Conservation (phyloP, 202 grass and related monocot genomes). For the Saccharum hybrid region DNA sequence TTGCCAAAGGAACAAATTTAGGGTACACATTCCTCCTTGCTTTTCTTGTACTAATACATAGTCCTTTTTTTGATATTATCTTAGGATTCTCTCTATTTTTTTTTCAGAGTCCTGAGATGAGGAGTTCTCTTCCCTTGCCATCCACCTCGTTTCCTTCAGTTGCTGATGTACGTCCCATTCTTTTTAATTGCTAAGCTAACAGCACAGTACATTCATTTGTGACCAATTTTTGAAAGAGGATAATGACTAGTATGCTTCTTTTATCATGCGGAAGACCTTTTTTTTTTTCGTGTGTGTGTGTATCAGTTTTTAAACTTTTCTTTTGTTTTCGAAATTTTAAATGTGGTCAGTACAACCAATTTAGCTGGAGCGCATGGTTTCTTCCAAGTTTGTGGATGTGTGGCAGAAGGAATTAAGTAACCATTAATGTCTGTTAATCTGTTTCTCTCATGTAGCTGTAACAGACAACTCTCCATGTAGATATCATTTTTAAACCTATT, state of each 20-base stretch:
- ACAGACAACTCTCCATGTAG: neutral
- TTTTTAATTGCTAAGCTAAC: constrained; percentile 26
- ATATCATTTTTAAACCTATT: neutral
- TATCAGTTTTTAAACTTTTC: neutral
- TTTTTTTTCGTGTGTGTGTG: neutral
- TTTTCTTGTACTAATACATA: constrained; percentile 15
- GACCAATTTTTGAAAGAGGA: neutral
- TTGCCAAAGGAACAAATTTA: constrained; percentile 51
- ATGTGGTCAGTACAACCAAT: neutral
- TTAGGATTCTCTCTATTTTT: neutral
- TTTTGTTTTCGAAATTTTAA: constrained; percentile 10
- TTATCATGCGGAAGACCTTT: constrained; percentile 7
- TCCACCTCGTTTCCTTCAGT: constrained; percentile 57
- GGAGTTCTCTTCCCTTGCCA: constrained; percentile 55
- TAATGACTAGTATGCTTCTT: neutral
- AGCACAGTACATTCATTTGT: constrained; percentile 29
- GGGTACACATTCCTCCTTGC: constrained; percentile 44
- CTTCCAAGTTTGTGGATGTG: constrained; percentile 12
- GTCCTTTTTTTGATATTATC: constrained; percentile 17
- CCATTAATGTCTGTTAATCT: neutral
- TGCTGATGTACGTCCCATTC: constrained; percentile 59
- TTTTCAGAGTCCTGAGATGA: constrained; percentile 57
- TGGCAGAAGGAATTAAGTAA: constrained; percentile 11
- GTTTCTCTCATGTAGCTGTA: neutral
- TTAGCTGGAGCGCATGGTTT: constrained; percentile 19